A percentile compares a stretch with the other conserved stretches of the same genome.
Conservation (phyloP, 192 early-diverging fungal species). For the Coemansia sp. region DNA sequence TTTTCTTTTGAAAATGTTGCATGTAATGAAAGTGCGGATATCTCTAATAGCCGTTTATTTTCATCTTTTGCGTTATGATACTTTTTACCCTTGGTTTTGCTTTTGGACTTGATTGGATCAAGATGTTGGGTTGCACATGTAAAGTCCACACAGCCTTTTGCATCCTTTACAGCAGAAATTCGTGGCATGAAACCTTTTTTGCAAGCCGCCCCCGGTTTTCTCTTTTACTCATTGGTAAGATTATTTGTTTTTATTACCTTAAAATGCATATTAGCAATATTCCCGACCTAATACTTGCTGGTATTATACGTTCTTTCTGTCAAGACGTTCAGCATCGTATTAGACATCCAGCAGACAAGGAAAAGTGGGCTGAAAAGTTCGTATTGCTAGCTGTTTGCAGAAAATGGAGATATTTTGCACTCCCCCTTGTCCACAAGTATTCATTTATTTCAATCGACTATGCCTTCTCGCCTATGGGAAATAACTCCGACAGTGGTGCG, state of each 20-base stretch:
- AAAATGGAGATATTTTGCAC: background rate
- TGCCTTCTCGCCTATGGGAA: background rate
- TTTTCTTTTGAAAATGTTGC: too few species aligned
- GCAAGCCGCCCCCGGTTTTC: too few species aligned
- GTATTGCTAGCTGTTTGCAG: background rate
- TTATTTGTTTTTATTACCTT: too few species aligned
- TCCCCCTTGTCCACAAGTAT: background rate
- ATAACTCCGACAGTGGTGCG: background rate
- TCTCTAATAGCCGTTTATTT: too few species aligned
- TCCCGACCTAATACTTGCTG: background rate
- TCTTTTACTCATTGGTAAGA: background rate
- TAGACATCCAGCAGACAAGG: background rate
- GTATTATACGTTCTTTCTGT: background rate
- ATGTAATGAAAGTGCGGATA: too few species aligned
- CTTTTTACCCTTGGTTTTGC: too few species aligned
- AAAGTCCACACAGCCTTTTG: too few species aligned
- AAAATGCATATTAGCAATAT: background rate
- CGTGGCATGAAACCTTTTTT: too few species aligned
- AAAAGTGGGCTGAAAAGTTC: background rate
- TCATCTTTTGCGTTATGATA: too few species aligned
- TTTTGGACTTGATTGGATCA: too few species aligned
- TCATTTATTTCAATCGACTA: background rate
- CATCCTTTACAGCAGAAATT: too few species aligned
- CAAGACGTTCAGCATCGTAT: background rate
- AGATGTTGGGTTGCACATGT: too few species aligned